Base-by-base conservation (phyloP, 305 asterid genomes). In the Rubia peregrina region DNA sequence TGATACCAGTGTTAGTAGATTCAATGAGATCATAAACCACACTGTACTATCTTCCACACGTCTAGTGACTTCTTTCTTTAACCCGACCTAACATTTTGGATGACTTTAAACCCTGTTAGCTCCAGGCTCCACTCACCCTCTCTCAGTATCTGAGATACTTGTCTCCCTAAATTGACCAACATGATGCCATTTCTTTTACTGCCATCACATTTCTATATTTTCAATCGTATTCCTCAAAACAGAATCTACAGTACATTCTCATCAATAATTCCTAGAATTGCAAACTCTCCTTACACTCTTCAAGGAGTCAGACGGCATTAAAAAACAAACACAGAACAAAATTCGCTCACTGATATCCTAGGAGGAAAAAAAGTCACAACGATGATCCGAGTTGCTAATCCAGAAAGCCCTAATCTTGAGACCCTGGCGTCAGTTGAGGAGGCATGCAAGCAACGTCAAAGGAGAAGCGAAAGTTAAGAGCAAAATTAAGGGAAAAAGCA, bases 401-500 rank as follows among this genome's bases (percentile, higher is more conserved):
- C 22, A 61, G 12, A 49, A 74, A 68, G 65, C 56, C 64, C 13
- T 7, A 67, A 36, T 48, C 57, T 36, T 57, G 48, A 13, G 19
- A 60, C 51, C 26, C 33, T 61, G 7, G 43, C 7, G 61, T 57
- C 36, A 42, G 38, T 11, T 21, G n/a, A n/a, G n/a, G 64, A 43
- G 41, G 48, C 26, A 49, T 48, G 71, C 17, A 16, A 48, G 41
- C 26, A 68, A 36, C 48, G 33, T 48, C 7, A 48, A 3, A 53
- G 19, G 9, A 74, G 17, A n/a, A 6, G 30, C 1, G 46, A 46
- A 9, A 59, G 16, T 19, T 43, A 24, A 61, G 24, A 62, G 9
- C 51, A 71, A 56, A 71, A 5, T 21, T 71, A 76, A 33, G 61
- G 49, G 53, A 3, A 59, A 56, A 44, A 33, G 71, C 94, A 86